A percentile compares a stretch with the other conserved stretches of the same genome.
Evolutionary conservation across 2,329 filamentous ascomycete species (phyloP).

Genomic region (Penicillium sp.): DNA sequence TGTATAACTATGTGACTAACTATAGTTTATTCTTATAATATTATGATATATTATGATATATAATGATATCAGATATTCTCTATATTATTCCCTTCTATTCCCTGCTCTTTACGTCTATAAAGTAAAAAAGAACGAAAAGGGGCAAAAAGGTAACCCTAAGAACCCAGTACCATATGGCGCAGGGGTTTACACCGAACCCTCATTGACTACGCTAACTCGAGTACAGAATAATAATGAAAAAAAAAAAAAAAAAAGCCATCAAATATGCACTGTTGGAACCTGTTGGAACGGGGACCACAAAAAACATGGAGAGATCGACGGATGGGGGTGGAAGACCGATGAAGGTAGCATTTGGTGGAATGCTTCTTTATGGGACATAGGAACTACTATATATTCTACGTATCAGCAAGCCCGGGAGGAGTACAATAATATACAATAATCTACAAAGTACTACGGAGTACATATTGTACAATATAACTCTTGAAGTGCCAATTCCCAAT

Average conservation of each 20-base stretch:
- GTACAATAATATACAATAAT: not conserved
- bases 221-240: not conserved
- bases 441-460: not conserved
- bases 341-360: not conserved
- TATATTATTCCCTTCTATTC: not conserved
- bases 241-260: not conserved
- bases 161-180: not conserved
- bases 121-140: not conserved
- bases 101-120: not conserved
- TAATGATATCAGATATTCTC: not conserved
- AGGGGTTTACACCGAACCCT: not conserved
- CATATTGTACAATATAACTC: not conserved
- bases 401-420: not conserved
- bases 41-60: not conserved
- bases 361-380: not conserved
- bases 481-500: not conserved
- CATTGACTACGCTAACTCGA: not conserved
- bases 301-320: constrained; percentile 12
- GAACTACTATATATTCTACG: not conserved
- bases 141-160: not conserved
- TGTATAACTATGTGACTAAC: too few species aligned
- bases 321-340: not conserved
- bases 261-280: not conserved
- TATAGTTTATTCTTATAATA: not conserved
- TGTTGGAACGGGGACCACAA: constrained; percentile 3